Evolutionary conservation across 306 rosid genomes (phyloP), one percentile per base, ranked within the genome.

Genomic region (Dryas alaskensis): DNA sequence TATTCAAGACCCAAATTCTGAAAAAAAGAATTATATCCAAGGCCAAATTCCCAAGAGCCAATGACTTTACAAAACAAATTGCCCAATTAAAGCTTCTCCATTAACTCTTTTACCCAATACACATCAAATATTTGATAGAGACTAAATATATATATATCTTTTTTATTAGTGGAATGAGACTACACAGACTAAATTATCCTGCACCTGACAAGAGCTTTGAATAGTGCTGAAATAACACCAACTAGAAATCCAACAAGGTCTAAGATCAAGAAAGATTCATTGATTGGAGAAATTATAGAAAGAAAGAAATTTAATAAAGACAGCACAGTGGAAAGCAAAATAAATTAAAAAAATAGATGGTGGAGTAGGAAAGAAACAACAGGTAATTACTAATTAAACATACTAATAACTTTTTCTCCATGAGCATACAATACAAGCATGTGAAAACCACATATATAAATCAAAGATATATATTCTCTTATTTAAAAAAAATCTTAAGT

Each of bases 61-160:
- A 47, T 72, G 67, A 74, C 47, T 44, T 45, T 46, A 22, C 72
- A 74, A 66, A 65, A 27, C 78, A 5, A 74, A 50, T 51, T 44
- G 3, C 47, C 54, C 65, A 44, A 57, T 2, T 17, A 70, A 70
- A 27, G 25, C 67, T 47, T 59, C 67, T 72, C 76, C 76, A 14
- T 43, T 11, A 42, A 43, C 40, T 16, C n/a, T 3, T 53, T 53
- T 22, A 53, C 12, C 73, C 62, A 69, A 69, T 39, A 37, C 9
- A 58, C 17, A 60, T 72, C 47, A 60, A 46, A 47, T 27, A 59
- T 59, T 31, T 59, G 48, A 67, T 39, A 39, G 11, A 68, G 17
- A 19, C 48, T 10, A 17, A 53, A 17, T 43, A 31, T 1, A 9
- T 58, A 7, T 17, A 14, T 22, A 4, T 25, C n/a, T 27, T 4